Evolutionary conservation across 2,329 filamentous ascomycete species (phyloP).

Genomic region (Penicillium sp.): DNA sequence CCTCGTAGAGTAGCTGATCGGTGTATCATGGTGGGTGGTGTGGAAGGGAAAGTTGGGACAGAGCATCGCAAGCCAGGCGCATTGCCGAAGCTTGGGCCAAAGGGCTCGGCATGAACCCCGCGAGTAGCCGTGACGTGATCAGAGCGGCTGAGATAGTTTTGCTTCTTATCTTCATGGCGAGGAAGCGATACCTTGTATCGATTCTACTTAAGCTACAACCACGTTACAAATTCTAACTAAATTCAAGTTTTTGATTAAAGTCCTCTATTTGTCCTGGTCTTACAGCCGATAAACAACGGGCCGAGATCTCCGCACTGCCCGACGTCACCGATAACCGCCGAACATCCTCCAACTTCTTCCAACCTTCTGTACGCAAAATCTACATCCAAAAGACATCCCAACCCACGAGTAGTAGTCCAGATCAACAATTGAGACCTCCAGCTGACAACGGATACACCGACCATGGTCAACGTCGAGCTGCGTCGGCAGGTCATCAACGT

Average conservation of each 20-base stretch:
- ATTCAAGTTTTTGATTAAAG: not conserved
- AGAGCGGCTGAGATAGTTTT: not conserved
- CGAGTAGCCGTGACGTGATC: constrained; percentile 13
- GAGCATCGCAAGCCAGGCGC: constrained; percentile 14
- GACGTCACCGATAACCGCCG: constrained; percentile 33
- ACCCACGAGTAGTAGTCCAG: no score
- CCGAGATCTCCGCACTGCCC: constrained; percentile 23
- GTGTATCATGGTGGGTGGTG: constrained; percentile 33
- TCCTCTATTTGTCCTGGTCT: not conserved
- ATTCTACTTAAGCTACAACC: not conserved
- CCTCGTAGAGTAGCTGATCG: constrained; percentile 24
- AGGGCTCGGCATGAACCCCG: constrained; percentile 28
- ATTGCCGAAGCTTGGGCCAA: constrained; percentile 28
- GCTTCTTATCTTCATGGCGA: not conserved
- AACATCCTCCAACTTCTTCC: constrained; percentile 18
- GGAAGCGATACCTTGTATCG: not conserved
- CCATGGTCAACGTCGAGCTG: constrained; percentile 62
- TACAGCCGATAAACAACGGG: constrained; percentile 16
- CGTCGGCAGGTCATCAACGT: constrained; percentile 80
- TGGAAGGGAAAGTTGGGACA: constrained; percentile 15
- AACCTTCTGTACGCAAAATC: not conserved
- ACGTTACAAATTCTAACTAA: not conserved
- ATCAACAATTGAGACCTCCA: not conserved
- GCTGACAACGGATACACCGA: constrained; percentile 17
- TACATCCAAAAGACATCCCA: not conserved